Percentiles rank a stretch among this genome's conserved stretches.
Evolutionary conservation across 2,329 filamentous ascomycete species (phyloP).

Genomic region (Phoma herbarum): DNA sequence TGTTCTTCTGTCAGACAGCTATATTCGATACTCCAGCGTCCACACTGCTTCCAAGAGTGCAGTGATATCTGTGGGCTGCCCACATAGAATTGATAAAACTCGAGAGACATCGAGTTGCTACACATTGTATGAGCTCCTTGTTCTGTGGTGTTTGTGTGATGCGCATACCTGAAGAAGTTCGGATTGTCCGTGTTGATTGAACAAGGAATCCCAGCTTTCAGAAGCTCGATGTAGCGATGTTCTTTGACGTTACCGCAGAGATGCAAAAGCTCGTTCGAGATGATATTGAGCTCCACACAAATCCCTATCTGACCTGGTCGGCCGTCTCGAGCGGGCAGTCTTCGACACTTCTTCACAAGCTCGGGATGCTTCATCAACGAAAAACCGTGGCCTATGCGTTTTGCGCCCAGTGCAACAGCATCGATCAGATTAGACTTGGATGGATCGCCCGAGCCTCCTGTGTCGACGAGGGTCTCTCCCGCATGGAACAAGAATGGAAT

Average conservation of each 20-base stretch:
- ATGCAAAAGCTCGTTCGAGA: slow-evolving; percentile 78
- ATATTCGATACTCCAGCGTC: slow-evolving; percentile 57
- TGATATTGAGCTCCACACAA: slow-evolving; percentile 79
- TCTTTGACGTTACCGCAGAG: slow-evolving; percentile 71
- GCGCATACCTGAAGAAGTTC: slow-evolving; percentile 69
- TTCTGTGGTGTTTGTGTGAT: no score
- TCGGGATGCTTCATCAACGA: slow-evolving; percentile 69
- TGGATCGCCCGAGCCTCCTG: slow-evolving; percentile 67
- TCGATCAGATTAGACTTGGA: slow-evolving; percentile 71
- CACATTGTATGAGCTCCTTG: not conserved
- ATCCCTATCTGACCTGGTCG: slow-evolving; percentile 57
- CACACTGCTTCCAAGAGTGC: slow-evolving; percentile 73
- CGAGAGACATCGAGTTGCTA: slow-evolving; percentile 75
- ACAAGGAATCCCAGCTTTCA: slow-evolving; percentile 76
- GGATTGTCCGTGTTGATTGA: slow-evolving; percentile 80
- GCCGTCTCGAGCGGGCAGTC: slow-evolving; percentile 5
- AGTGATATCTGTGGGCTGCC: slow-evolving; percentile 72
- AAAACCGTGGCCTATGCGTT: slow-evolving; percentile 80
- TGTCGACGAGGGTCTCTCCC: slow-evolving; percentile 73
- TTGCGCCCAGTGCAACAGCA: slow-evolving; percentile 70
- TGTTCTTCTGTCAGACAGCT: slow-evolving; percentile 54
- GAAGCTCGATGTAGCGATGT: slow-evolving; percentile 72
- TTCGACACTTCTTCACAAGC: slow-evolving; percentile 69
- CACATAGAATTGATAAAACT: slow-evolving; percentile 80
- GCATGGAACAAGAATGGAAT: slow-evolving; percentile 81